Percentiles rank a stretch among this genome's conserved stretches.
phyloP scores from a whole-genome alignment of 257 asterid species.

The Solanum chmielewskii region DNA sequence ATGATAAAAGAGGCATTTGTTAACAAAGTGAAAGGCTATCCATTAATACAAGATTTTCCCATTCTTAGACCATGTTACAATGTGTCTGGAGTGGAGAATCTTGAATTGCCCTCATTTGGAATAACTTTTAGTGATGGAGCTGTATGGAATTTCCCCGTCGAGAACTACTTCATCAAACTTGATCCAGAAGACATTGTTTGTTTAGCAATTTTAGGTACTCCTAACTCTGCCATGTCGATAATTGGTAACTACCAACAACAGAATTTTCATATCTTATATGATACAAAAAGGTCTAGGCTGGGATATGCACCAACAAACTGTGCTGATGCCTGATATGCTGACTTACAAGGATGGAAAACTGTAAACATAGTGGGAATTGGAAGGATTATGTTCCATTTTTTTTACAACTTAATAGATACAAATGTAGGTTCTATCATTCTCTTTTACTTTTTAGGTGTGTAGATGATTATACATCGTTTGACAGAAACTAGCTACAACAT shows the following conservation, averaged over 20 bases:
- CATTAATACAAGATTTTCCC: constrained; percentile 45
- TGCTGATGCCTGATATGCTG: constrained; percentile 30
- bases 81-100: constrained; percentile 39
- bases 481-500: not conserved
- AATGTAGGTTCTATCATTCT: not conserved
- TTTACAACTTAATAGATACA: not conserved
- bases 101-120: constrained; percentile 60
- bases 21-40: constrained; percentile 37
- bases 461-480: not conserved
- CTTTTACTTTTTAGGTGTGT: not conserved
- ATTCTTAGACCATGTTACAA: constrained; percentile 76
- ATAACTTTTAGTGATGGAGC: constrained; percentile 71
- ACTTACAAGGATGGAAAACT: not conserved
- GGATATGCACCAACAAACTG: constrained; percentile 76
- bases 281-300: constrained; percentile 59
- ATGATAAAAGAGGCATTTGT: constrained; percentile 55
- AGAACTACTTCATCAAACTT: constrained; percentile 66
- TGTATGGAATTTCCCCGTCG: constrained; percentile 71
- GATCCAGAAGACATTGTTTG: constrained; percentile 72
- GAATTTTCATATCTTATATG: constrained; percentile 73
- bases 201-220: constrained; percentile 71
- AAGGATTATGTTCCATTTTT: not conserved
- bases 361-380: not conserved
- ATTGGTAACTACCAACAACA: constrained; percentile 94
- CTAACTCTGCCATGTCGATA: constrained; percentile 52